These are phyloP conservation scores for Eucalyptus lansdowneana DNA, from an alignment of 345 rosid genomes.

Conservation along the genomic window DNA sequence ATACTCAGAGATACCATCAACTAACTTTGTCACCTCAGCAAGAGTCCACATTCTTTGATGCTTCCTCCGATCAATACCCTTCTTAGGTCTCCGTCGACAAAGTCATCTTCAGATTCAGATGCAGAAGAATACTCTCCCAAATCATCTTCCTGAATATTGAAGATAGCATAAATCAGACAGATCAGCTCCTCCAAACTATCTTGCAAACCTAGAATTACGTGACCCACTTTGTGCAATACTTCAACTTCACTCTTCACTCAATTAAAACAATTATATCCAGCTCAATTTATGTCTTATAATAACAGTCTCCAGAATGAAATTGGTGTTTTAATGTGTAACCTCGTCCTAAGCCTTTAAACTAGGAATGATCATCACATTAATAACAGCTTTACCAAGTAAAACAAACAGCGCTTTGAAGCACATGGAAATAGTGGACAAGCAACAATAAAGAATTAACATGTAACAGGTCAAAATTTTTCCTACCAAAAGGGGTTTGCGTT, in stretches of 20 bases:
- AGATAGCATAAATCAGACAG: background rate
- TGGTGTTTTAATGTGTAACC: background rate
- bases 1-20: constrained; percentile 75
- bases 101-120: constrained; percentile 57
- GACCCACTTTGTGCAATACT: background rate
- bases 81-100: constrained; percentile 18
- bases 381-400: background rate
- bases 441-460: background rate
- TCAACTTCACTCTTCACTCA: background rate
- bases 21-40: constrained; percentile 61
- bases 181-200: background rate
- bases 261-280: background rate
- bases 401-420: background rate
- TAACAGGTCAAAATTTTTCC: background rate
- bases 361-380: background rate
- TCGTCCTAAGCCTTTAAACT: background rate
- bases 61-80: constrained; percentile 60
- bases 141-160: constrained; percentile 13
- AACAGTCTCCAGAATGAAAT: background rate
- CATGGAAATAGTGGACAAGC: background rate
- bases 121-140: constrained; percentile 26
- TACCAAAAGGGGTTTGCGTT: constrained; percentile 19
- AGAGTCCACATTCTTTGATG: constrained; percentile 84
- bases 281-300: background rate
- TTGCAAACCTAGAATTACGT: background rate